Base-by-base conservation (phyloP, 495 filamentous ascomycete genomes). In the Aspergillus coremiiformis region DNA sequence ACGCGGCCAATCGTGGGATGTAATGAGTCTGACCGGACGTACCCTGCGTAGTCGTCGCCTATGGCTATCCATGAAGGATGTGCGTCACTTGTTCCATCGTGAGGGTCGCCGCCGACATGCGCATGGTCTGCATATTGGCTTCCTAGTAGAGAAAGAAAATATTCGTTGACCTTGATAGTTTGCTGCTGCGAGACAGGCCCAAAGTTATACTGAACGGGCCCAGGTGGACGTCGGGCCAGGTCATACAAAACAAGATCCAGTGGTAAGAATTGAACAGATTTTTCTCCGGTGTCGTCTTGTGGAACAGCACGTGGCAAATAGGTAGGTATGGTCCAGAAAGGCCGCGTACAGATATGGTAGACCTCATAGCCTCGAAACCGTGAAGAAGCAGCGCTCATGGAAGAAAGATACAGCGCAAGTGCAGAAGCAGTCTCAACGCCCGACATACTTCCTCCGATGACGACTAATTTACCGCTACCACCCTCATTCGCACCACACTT, bases 401-500 rank as follows among this genome's bases (percentile, higher is more conserved):
- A 58, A 0, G 86, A 89, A 3, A 89, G 64, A 44, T 86, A 80
- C 15, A 83, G 72, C 12, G 88, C 89, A 29, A 90, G 73, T 4
- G 82, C 78, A 19, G 83, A 81, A 6, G 86, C 87, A 35, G 84
- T 80, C 69, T 95, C 90, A 8, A 82, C 78, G 0, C 87, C 88
- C 15, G 86, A 92, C 78, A 94, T 89, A 50, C 87, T 86, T 2
- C 89, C 89, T 4, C 90, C 90, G 8, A 92, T 76, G 12, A 96
- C 77, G 3, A 91, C 75, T 44, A 94, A 79, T 57, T 84, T 86
- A n/a, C 78, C 74, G 0, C 65, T 65, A 10, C 32, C 32, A n/a
- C 12, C 2, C 2, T 3, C n/a, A 14, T 56, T 66, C 0, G 30
- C 51, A 9, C 51, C 29, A 1, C 39, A 37, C 8, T 20, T 42